Evolutionary conservation across 768 basidiomycete species (phyloP).

Genomic region (Russula ochroleuca): DNA sequence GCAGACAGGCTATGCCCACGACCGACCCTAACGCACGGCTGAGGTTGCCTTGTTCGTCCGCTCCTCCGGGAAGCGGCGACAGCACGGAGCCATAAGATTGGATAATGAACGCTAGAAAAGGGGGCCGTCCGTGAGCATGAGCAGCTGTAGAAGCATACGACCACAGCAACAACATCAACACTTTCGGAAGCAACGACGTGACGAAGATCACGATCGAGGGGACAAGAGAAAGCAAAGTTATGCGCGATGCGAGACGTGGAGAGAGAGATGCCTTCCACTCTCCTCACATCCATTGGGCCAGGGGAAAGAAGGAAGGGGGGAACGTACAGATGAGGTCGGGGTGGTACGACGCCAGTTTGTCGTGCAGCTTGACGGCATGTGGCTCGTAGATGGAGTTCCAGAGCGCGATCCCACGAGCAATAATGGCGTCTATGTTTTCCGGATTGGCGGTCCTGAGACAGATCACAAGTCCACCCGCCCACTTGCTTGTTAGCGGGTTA

Average conservation of each 20-base stretch:
- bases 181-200: background rate
- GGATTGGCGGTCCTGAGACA: conserved; percentile 32
- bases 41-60: conserved; percentile 68
- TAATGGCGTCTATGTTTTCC: conserved; percentile 64
- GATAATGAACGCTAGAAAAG: conserved; percentile 70
- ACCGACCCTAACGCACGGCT: conserved; percentile 81
- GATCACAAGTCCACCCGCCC: no score
- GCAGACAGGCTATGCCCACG: conserved; percentile 78
- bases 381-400: conserved; percentile 89
- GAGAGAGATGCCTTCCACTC: conserved; percentile 3
- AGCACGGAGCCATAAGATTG: conserved; percentile 79
- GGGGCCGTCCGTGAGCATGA: conserved; percentile 13
- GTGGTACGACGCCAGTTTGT: conserved; percentile 83
- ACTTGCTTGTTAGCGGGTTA: no score
- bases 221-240: background rate
- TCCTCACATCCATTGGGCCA: conserved; percentile 14
- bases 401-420: conserved; percentile 62
- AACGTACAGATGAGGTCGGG: conserved; percentile 90
- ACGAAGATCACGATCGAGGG: conserved; percentile 25
- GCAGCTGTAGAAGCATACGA: background rate
- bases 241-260: background rate
- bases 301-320: conserved; percentile 19
- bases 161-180: background rate
- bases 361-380: conserved; percentile 82
- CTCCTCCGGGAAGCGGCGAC: conserved; percentile 60